Conservation (phyloP, 768 basidiomycete species). For the Hemileccinum rubropunctum region DNA sequence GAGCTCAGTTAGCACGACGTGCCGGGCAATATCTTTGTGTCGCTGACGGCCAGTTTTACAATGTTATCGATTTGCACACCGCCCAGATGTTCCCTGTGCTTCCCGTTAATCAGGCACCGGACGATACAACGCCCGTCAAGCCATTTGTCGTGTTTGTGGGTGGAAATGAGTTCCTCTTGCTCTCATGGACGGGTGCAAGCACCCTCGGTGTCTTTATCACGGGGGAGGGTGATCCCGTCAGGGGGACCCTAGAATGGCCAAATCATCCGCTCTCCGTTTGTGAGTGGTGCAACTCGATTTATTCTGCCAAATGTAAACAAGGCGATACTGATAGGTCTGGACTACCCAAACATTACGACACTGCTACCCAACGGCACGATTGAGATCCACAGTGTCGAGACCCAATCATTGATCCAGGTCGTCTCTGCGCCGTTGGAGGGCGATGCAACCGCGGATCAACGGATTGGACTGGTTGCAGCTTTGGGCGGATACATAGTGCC, state of each 20-base stretch:
- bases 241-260: conserved; percentile 87
- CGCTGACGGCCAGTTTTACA: conserved; percentile 71
- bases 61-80: conserved; percentile 73
- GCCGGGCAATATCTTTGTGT: conserved; percentile 65
- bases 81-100: conserved; percentile 70
- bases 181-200: conserved; percentile 78
- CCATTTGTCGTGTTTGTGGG: conserved; percentile 76
- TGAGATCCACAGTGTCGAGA: conserved; percentile 77
- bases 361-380: conserved; percentile 77
- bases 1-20: conserved; percentile 59
- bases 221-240: conserved; percentile 80
- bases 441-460: conserved; percentile 24
- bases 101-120: conserved; percentile 70
- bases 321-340: conserved; percentile 51
- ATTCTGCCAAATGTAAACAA: neutral
- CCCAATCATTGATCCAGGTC: conserved; percentile 69
- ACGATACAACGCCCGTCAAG: conserved; percentile 42
- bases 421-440: conserved; percentile 46
- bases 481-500: conserved; percentile 42
- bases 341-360: conserved; percentile 78
- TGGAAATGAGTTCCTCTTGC: conserved; percentile 78
- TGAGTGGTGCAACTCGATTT: conserved; percentile 38
- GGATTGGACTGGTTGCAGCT: conserved; percentile 28
- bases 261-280: conserved; percentile 74
- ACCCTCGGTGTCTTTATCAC: conserved; percentile 88